These are phyloP conservation scores for bread wheat (Triticum aestivum) DNA, from an alignment of 176 grass and related monocot species.

Conservation along the genomic window DNA sequence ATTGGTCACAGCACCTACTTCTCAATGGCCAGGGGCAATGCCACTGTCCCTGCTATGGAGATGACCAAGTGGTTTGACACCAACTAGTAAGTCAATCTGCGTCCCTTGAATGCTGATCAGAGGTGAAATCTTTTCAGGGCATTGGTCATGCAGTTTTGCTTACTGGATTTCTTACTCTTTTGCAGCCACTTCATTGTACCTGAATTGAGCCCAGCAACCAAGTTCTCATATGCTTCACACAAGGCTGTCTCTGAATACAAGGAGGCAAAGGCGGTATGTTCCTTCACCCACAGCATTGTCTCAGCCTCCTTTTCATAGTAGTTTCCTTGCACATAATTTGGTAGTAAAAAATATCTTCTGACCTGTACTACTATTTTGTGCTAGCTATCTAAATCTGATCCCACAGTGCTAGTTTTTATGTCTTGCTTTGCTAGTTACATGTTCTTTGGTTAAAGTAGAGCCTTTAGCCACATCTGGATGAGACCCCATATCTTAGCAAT, in stretches of 20 bases:
- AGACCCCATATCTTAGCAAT: neutral
- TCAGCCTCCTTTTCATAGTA: neutral
- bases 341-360: neutral
- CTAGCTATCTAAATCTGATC: neutral
- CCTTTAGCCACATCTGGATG: neutral
- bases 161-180: slow-evolving; percentile 22
- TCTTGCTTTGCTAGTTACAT: slow-evolving; percentile 16
- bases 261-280: slow-evolving; percentile 91
- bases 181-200: slow-evolving; percentile 94
- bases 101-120: slow-evolving; percentile 2
- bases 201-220: slow-evolving; percentile 76
- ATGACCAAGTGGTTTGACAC: slow-evolving; percentile 99
- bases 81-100: slow-evolving; percentile 78
- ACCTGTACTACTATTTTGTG: neutral
- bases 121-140: neutral
- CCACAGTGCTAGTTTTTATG: neutral
- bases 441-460: neutral
- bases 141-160: slow-evolving; percentile 18
- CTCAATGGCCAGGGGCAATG: slow-evolving; percentile 98
- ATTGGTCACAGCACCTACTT: slow-evolving; percentile 86
- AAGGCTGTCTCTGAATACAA: slow-evolving; percentile 96
- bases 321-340: neutral
- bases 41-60: slow-evolving; percentile 93
- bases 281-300: neutral
- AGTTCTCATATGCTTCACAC: slow-evolving; percentile 91